A percentile compares a stretch with the other conserved stretches of the same genome.
Evolutionary conservation across 495 filamentous ascomycete species (phyloP).

Genomic region (Stereocaulon alpinum): DNA sequence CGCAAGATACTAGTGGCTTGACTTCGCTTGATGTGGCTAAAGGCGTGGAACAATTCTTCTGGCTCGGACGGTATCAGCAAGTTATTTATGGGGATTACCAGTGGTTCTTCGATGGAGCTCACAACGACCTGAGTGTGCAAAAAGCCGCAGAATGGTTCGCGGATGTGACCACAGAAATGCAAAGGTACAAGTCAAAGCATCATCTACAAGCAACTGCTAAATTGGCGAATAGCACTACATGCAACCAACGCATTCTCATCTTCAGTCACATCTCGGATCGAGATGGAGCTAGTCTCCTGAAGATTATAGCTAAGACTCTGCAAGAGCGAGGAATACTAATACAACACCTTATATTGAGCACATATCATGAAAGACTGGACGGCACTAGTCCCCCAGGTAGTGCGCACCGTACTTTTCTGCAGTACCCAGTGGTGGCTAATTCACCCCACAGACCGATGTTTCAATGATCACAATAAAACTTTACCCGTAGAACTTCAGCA

Average conservation of each 20-base stretch:
- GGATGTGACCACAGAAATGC: constrained; percentile 10
- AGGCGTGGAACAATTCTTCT: constrained; percentile 32
- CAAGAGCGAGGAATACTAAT: constrained; percentile 19
- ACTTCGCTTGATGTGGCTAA: constrained; percentile 22
- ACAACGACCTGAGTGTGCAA: constrained; percentile 37
- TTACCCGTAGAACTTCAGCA: constrained; percentile 23
- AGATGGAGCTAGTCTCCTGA: constrained; percentile 28
- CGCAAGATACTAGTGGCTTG: constrained; percentile 11
- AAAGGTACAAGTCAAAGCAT: constrained; percentile 16
- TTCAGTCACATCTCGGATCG: constrained; percentile 35
- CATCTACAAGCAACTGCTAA: neutral
- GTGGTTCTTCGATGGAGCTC: constrained; percentile 42
- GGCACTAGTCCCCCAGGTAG: constrained; percentile 23
- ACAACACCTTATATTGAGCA: constrained; percentile 29
- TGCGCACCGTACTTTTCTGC: neutral
- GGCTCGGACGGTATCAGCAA: constrained; percentile 38
- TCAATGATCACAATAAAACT: constrained; percentile 19
- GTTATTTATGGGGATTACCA: constrained; percentile 23
- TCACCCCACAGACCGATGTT: constrained; percentile 23
- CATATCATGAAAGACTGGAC: constrained; percentile 27
- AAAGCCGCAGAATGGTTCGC: constrained; percentile 37
- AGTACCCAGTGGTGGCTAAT: neutral
- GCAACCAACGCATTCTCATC: constrained; percentile 25
- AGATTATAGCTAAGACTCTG: constrained; percentile 26
- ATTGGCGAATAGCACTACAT: neutral